Conservation (phyloP, 2,329 filamentous ascomycete genomes). For the Neopestalotiopsis clavispora region DNA sequence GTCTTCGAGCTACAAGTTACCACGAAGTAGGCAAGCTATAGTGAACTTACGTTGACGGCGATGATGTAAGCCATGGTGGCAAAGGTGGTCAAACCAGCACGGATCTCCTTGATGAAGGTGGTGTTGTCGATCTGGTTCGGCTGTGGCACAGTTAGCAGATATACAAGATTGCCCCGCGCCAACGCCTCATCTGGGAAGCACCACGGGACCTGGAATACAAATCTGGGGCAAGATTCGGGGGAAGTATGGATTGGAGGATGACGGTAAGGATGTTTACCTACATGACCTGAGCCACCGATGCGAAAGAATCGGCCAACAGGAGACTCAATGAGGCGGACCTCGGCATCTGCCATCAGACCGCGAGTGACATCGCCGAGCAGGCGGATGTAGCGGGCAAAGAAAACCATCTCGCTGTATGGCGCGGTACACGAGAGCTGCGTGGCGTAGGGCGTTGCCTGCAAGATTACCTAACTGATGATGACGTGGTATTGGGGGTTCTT, state of each 20-base stretch:
- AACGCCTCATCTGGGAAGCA: background rate
- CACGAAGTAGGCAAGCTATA: background rate
- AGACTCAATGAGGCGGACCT: constrained; percentile 38
- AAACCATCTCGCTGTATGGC: background rate
- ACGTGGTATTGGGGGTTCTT: too few relatives aligned
- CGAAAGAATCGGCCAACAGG: constrained; percentile 63
- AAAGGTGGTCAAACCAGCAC: constrained; percentile 80
- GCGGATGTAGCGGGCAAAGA: background rate
- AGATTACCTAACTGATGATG: too few relatives aligned
- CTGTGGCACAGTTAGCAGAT: constrained; percentile 43
- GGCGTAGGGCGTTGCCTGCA: too few relatives aligned
- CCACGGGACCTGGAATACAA: background rate
- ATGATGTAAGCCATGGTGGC: constrained; percentile 88
- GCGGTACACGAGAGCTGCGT: too few relatives aligned
- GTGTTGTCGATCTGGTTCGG: constrained; percentile 70
- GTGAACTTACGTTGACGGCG: constrained; percentile 63
- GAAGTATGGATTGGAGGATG: background rate
- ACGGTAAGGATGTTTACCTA: constrained; percentile 42
- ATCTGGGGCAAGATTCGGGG: background rate
- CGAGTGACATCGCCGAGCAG: background rate
- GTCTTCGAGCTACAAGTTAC: constrained; percentile 6
- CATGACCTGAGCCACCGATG: constrained; percentile 68
- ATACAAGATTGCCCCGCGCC: background rate
- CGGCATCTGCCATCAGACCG: constrained; percentile 27
- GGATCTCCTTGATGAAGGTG: constrained; percentile 77